Evolutionary conservation across 1,139 yeast genomes (phyloP), one percentile per base, ranked within the genome.

Genomic region (Lodderomyces beijingensis): DNA sequence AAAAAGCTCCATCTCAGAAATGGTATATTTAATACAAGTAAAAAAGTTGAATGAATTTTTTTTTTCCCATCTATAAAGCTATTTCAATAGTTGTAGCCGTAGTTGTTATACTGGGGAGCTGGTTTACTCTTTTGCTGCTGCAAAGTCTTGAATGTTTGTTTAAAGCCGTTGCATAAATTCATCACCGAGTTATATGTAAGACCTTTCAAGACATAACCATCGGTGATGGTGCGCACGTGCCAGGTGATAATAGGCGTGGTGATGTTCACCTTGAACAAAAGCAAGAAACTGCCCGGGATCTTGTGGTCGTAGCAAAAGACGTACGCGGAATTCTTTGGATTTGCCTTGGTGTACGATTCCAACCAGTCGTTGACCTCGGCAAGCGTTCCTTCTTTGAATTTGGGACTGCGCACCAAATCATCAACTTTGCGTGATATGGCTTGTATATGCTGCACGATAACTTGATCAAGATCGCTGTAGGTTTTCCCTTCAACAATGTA

Each of bases 141-240:
- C 10, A 14, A 13, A 10, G 39, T 19, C 43, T 28, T 32, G 42
- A 34, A 59, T 51, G 17, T 57, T 44, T 65, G 72, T 67, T 91
- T 91, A 76, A 91, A 93, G 14, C 98, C 99, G 51, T 91, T 91
- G 63, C 96, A 85, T 49, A 91, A 70, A 42, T 85, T 77, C 41
- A 78, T 78, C 70, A 91, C 87, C 53, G 84, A 88, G 16, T 95
- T 91, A 55, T 89, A 91, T 17, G 79, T 75, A 53, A 83, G 83
- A 17, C 82, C 82, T 55, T 79, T 79, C 55, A 91, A 68, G 48
- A 77, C 79, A 53, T 77, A 91, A 4, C 97, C 97, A 42, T 81
- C 82, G 22, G 93, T 88, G 35, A 84, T 81, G 9, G 88, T 87
- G 57, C 79, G 83, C 25, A 91, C 96, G 50, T 86, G 86, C 95